phyloP scores from a whole-genome alignment of 2,329 filamentous ascomycete species.

The Graphiopsis chlorocephala region DNA sequence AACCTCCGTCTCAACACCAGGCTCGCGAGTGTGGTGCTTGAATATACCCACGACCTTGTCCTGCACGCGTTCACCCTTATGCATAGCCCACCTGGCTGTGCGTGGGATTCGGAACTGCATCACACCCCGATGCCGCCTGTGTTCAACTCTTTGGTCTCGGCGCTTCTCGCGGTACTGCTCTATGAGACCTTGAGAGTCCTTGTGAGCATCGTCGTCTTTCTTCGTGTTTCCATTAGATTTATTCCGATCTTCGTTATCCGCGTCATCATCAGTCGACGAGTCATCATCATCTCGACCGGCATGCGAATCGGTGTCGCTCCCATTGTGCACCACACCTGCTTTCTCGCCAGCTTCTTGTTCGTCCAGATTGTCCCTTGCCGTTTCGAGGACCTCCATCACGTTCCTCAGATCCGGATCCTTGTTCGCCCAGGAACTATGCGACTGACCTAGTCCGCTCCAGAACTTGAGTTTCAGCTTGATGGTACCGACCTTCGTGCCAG shows the following conservation, averaged over 20 bases:
- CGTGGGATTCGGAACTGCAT: constrained; percentile 68
- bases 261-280: constrained; percentile 21
- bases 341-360: constrained; percentile 32
- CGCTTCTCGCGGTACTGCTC: constrained; percentile 57
- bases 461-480: constrained; percentile 59
- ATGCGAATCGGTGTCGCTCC: constrained; percentile 7
- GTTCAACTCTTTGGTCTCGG: constrained; percentile 58
- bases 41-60: constrained; percentile 48
- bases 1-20: constrained; percentile 67
- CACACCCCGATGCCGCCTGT: constrained; percentile 64
- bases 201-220: constrained; percentile 26
- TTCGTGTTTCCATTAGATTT: constrained; percentile 37
- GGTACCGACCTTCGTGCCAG: constrained; percentile 58
- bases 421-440: constrained; percentile 56
- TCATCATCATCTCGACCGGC: constrained; percentile 17
- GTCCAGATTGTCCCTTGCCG: constrained; percentile 56
- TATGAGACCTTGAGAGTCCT: constrained; percentile 34
- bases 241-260: constrained; percentile 16
- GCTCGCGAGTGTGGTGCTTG: constrained; percentile 57
- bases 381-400: constrained; percentile 64
- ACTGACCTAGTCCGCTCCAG: constrained; percentile 60
- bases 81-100: constrained; percentile 58
- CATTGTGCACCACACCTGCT: constrained; percentile 22
- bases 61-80: constrained; percentile 54
- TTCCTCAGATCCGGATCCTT: constrained; percentile 55